phyloP scores from a whole-genome alignment of 176 grass and related monocot genomes.

The Oryza coarctata region DNA sequence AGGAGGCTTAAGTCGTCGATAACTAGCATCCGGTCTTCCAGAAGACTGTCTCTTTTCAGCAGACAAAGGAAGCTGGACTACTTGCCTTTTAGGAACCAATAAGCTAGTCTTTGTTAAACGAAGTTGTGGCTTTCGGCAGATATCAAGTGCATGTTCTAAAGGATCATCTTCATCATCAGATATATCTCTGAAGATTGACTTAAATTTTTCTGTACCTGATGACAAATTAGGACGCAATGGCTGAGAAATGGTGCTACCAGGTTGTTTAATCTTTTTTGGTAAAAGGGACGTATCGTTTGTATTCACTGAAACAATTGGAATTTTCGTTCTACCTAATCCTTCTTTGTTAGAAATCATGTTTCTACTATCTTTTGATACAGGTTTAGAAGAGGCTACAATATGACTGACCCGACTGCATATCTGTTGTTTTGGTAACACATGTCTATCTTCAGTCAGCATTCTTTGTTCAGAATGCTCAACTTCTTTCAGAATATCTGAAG shows the following conservation, averaged over 20 bases:
- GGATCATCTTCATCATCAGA: constrained; percentile 72
- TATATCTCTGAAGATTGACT: constrained; percentile 63
- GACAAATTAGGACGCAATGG: constrained; percentile 28
- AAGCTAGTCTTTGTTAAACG: constrained; percentile 47
- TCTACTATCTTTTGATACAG: constrained; percentile 37
- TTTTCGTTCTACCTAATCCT: constrained; percentile 42
- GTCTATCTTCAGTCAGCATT: constrained; percentile 7
- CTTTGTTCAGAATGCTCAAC: constrained; percentile 27
- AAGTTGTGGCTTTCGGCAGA: constrained; percentile 40
- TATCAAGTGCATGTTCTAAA: constrained; percentile 73
- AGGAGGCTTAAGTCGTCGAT: constrained; percentile 60
- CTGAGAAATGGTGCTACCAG: constrained; percentile 33
- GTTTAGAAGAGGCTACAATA: constrained; percentile 39
- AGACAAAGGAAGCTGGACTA: constrained; percentile 70
- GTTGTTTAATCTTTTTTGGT: constrained; percentile 41
- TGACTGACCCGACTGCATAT: background rate
- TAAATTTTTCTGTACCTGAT: constrained; percentile 41
- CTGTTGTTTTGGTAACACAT: constrained; percentile 30
- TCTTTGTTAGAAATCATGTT: constrained; percentile 34
- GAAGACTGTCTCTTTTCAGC: constrained; percentile 50
- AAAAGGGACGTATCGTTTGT: constrained; percentile 32
- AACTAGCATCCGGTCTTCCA: constrained; percentile 41
- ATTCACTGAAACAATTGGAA: constrained; percentile 34
- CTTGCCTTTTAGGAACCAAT: constrained; percentile 67
- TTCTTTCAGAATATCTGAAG: constrained; percentile 27